Conservation (phyloP, 2,329 filamentous ascomycete species). For the Sporothrix pseudoabietina region DNA sequence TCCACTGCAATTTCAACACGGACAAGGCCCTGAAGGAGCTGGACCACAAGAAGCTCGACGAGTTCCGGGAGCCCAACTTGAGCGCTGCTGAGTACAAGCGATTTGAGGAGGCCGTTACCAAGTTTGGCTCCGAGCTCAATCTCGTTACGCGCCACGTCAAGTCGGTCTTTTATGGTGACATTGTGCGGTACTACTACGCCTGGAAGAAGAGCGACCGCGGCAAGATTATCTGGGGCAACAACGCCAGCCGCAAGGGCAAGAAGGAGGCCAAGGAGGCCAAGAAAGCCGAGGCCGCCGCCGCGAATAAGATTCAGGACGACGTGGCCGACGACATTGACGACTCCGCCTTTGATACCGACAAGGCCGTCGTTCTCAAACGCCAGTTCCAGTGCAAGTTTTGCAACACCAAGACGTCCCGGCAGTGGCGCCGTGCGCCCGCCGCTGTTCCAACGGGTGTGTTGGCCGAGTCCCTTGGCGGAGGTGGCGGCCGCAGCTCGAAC, state of each 20-base stretch:
- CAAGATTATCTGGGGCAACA: constrained; percentile 86
- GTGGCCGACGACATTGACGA: constrained; percentile 91
- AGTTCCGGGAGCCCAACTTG: constrained; percentile 82
- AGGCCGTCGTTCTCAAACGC: constrained; percentile 76
- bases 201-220: constrained; percentile 95
- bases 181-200: constrained; percentile 93
- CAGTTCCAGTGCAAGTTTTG: constrained; percentile 96
- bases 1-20: constrained; percentile 69
- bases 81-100: constrained; percentile 78
- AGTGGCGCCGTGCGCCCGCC: constrained; percentile 89
- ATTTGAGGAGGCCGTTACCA: constrained; percentile 88
- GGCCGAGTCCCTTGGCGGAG: constrained; percentile 63
- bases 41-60: constrained; percentile 65
- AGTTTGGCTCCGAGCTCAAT: constrained; percentile 88
- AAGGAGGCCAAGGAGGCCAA: constrained; percentile 82
- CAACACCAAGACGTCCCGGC: constrained; percentile 72
- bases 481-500: constrained; percentile 62
- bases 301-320: constrained; percentile 80
- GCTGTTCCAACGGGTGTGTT: constrained; percentile 49
- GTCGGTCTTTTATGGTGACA: constrained; percentile 73
- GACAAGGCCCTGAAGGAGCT: constrained; percentile 72
- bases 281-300: constrained; percentile 66
- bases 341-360: constrained; percentile 90
- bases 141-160: constrained; percentile 83
- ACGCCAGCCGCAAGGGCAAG: constrained; percentile 82